These are phyloP conservation scores for Cicer yamashitae DNA, from an alignment of 306 rosid species.

Conservation along the genomic window DNA sequence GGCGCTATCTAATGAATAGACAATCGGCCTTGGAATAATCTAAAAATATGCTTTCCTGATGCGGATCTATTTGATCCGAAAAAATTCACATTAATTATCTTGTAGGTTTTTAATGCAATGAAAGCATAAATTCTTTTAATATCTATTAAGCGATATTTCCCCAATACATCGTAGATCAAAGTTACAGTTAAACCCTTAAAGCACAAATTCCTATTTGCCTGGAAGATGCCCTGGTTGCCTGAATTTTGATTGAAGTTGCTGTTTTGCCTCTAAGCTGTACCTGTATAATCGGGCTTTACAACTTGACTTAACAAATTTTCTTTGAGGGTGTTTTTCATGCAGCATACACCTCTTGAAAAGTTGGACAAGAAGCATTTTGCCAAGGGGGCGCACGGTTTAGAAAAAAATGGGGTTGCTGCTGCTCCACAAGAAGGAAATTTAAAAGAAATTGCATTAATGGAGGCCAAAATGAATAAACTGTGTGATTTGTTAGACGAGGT, in stretches of 20 bases:
- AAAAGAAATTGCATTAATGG: conserved; percentile 80
- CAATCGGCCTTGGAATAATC: conserved; percentile 4
- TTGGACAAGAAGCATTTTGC: conserved; percentile 90
- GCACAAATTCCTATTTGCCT: conserved; percentile 10
- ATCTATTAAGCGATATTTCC: conserved; percentile 31
- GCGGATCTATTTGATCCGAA: conserved; percentile 2
- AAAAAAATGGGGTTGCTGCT: conserved; percentile 60
- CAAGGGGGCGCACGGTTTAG: conserved; percentile 63
- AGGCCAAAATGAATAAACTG: conserved; percentile 71
- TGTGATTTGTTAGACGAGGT: conserved; percentile 85
- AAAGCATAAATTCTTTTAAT: neutral
- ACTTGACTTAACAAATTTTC: conserved; percentile 15
- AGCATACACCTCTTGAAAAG: conserved; percentile 86
- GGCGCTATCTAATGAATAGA: neutral
- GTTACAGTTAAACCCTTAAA: conserved; percentile 6
- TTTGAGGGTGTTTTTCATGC: conserved; percentile 45
- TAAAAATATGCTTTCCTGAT: conserved; percentile 16
- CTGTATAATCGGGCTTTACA: conserved; percentile 3
- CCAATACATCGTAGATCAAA: neutral
- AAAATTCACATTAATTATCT: neutral
- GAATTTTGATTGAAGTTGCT: conserved; percentile 32
- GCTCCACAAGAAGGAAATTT: conserved; percentile 59
- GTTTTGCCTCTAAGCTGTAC: conserved; percentile 3
- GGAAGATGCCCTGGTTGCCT: conserved; percentile 35
- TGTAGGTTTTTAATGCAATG: conserved; percentile 9